Evolutionary conservation across 2,329 filamentous ascomycete genomes (phyloP).

Genomic region (Hypoxylon sp.): DNA sequence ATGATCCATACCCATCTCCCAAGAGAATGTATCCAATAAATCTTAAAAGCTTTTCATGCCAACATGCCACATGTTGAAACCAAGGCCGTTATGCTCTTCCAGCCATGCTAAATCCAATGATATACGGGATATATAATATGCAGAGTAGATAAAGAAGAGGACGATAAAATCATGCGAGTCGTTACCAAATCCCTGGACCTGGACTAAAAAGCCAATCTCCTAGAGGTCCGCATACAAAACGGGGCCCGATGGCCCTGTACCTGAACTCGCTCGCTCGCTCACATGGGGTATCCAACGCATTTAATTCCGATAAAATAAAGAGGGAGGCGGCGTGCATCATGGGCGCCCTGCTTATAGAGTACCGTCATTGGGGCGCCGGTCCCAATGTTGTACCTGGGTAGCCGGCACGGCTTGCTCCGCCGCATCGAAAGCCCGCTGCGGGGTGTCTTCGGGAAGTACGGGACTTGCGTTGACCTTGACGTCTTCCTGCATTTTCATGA

Average conservation of each 20-base stretch:
- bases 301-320: slow-evolving; percentile 7
- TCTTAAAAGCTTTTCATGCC: slow-evolving; percentile 1
- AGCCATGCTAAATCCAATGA: slow-evolving; percentile 17
- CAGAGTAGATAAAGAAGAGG: slow-evolving; percentile 12
- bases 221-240: slow-evolving; percentile 5
- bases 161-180: slow-evolving; percentile 17
- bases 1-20: background rate
- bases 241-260: background rate
- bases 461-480: slow-evolving; percentile 20
- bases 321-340: background rate
- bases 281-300: slow-evolving; percentile 33
- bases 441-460: background rate
- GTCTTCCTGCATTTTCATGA: slow-evolving; percentile 57
- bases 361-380: slow-evolving; percentile 22
- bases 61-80: slow-evolving; percentile 9
- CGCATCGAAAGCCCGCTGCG: slow-evolving; percentile 28
- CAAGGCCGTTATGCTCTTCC: slow-evolving; percentile 18
- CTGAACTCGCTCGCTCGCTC: slow-evolving; percentile 13
- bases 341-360: slow-evolving; percentile 29
- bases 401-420: slow-evolving; percentile 44
- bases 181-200: slow-evolving; percentile 18
- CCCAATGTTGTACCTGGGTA: slow-evolving; percentile 37
- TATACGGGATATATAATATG: slow-evolving; percentile 15
- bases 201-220: slow-evolving; percentile 25
- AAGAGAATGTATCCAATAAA: slow-evolving; percentile 9